These are phyloP conservation scores for Aegilops sharonensis DNA, from an alignment of 176 grass and related monocot genomes.

Conservation along the genomic window DNA sequence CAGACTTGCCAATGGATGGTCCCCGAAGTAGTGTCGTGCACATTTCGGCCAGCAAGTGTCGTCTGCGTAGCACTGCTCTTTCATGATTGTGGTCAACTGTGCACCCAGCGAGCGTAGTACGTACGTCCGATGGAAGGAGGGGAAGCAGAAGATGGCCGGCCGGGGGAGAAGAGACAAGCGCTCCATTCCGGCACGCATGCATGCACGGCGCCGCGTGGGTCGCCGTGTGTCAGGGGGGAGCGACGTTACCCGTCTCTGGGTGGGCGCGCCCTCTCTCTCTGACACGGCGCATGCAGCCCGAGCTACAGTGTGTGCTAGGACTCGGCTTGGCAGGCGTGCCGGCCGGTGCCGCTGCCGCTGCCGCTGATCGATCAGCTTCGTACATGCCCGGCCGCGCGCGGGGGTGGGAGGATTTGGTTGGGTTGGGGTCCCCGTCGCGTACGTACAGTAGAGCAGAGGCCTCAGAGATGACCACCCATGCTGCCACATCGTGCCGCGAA, in stretches of 20 bases:
- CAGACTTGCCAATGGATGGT: too few species aligned
- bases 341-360: too few species aligned
- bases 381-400: not conserved
- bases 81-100: not conserved
- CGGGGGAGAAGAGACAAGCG: not conserved
- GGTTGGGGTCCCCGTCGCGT: constrained; percentile 13
- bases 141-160: not conserved
- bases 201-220: not conserved
- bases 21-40: too few species aligned
- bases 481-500: constrained; percentile 39
- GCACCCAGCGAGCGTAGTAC: not conserved
- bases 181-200: not conserved
- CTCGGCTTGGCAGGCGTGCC: not conserved
- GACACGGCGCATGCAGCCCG: not conserved
- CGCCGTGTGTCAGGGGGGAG: not conserved
- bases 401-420: not conserved
- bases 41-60: too few species aligned
- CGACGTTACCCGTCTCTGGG: not conserved
- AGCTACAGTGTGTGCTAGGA: not conserved
- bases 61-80: too few species aligned
- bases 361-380: not conserved
- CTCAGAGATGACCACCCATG: not conserved
- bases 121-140: not conserved
- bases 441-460: not conserved
- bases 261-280: not conserved